Conservation (phyloP, 306 rosid genomes). For the Begonia loranthoides region DNA sequence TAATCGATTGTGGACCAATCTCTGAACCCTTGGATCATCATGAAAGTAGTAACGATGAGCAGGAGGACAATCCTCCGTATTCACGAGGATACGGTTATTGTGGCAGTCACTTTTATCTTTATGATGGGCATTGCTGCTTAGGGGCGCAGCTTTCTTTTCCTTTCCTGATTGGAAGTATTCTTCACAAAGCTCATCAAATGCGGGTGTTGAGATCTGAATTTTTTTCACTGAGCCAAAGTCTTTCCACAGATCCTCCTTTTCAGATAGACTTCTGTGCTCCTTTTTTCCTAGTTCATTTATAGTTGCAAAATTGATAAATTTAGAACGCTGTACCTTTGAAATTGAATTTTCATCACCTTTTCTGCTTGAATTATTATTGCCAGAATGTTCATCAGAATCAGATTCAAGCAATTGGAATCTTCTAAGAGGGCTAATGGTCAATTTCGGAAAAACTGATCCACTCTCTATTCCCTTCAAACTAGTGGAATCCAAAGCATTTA, state of each 20-base stretch:
- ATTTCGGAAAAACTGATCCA: slow-evolving; percentile 34
- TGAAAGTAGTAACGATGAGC: slow-evolving; percentile 69
- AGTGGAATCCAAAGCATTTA: slow-evolving; percentile 24
- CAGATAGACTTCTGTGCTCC: slow-evolving; percentile 5
- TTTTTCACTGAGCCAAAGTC: slow-evolving; percentile 38
- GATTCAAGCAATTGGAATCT: slow-evolving; percentile 68
- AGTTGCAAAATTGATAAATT: slow-evolving; percentile 8
- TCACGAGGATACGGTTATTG: slow-evolving; percentile 26
- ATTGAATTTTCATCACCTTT: slow-evolving; percentile 9
- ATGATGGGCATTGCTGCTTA: slow-evolving; percentile 3
- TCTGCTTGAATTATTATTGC: slow-evolving; percentile 15
- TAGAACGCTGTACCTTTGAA: slow-evolving; percentile 13
- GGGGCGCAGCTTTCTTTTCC: slow-evolving; percentile 10
- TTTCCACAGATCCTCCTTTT: slow-evolving; percentile 48
- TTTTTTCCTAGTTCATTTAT: slow-evolving; percentile 18
- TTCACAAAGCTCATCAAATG: slow-evolving; percentile 55
- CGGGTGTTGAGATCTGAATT: slow-evolving; percentile 60
- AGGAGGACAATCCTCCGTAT: slow-evolving; percentile 36
- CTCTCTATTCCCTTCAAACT: slow-evolving; percentile 18
- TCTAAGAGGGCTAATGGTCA: slow-evolving; percentile 65
- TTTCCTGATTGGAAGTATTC: slow-evolving; percentile 42
- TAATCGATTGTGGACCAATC: slow-evolving; percentile 44
- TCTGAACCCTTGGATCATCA: slow-evolving; percentile 49
- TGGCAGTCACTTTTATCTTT: slow-evolving; percentile 17
- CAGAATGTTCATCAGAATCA: slow-evolving; percentile 47